Percentiles rank a stretch among this genome's conserved stretches.
Conservation (phyloP, 2,329 filamentous ascomycete genomes). For the Huntiella bhutanensis region DNA sequence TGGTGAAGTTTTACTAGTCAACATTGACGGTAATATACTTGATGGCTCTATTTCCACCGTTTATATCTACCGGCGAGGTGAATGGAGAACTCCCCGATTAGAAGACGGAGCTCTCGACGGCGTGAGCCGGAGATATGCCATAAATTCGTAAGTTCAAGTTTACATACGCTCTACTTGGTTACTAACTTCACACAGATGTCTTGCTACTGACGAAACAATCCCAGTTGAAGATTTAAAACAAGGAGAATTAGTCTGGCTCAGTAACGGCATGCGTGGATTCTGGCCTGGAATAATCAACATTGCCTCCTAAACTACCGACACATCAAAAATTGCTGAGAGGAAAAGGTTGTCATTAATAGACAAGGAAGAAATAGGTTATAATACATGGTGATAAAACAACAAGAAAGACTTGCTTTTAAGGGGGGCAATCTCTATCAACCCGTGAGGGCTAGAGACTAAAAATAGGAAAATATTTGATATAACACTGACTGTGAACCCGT, state of each 20-base stretch:
- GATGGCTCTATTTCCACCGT: slow-evolving; percentile 71
- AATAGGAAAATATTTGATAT: too few species aligned
- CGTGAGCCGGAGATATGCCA: slow-evolving; percentile 66
- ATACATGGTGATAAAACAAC: too few species aligned
- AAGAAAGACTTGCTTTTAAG: too few species aligned
- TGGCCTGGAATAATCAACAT: slow-evolving; percentile 26
- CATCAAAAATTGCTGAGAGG: too few species aligned
- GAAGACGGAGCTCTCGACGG: slow-evolving; percentile 53
- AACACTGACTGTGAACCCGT: too few species aligned
- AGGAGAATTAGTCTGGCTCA: slow-evolving; percentile 71
- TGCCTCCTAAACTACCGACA: too few species aligned
- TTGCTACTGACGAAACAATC: slow-evolving; percentile 49
- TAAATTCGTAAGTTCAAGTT: slow-evolving; percentile 35
- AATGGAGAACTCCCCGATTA: slow-evolving; percentile 69
- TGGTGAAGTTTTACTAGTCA: slow-evolving; percentile 57
- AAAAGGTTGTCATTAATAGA: too few species aligned
- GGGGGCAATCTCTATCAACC: too few species aligned
- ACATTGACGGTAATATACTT: slow-evolving; percentile 48
- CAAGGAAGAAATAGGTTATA: too few species aligned
- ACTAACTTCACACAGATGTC: slow-evolving; percentile 20
- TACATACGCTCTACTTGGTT: too few species aligned
- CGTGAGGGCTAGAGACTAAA: too few species aligned
- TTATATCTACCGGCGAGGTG: slow-evolving; percentile 54
- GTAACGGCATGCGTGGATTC: slow-evolving; percentile 74
- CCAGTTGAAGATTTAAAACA: slow-evolving; percentile 39